These are phyloP conservation scores for Yarrowia sp. DNA, from an alignment of 805 yeast species.

Conservation along the genomic window DNA sequence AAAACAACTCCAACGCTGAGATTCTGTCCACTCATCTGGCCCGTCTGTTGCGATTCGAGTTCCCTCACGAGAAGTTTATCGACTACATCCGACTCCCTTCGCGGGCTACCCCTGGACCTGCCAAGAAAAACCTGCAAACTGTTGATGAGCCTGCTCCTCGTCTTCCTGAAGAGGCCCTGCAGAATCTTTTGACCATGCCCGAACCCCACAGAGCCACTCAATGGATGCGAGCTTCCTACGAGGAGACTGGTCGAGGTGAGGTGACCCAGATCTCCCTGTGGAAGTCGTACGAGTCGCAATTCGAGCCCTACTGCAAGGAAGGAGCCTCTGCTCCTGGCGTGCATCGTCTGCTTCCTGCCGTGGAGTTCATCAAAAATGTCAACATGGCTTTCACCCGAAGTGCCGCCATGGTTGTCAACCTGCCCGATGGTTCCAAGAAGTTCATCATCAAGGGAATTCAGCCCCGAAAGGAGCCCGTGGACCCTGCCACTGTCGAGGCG, in stretches of 20 bases:
- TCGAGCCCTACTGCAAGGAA: conserved; percentile 63
- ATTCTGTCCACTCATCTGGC: conserved; percentile 67
- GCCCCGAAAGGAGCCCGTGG: conserved; percentile 64
- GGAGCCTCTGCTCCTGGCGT: conserved; percentile 55
- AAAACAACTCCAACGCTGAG: conserved; percentile 55
- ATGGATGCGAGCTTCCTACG: conserved; percentile 93
- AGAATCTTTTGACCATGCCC: conserved; percentile 66
- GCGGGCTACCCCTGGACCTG: conserved; percentile 69
- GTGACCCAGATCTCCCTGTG: conserved; percentile 95
- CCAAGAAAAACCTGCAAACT: conserved; percentile 52
- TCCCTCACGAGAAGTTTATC: conserved; percentile 44
- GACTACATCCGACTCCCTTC: conserved; percentile 52
- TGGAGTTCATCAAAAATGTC: conserved; percentile 94
- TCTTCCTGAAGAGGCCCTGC: conserved; percentile 61
- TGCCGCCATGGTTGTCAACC: conserved; percentile 87
- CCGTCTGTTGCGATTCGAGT: conserved; percentile 59
- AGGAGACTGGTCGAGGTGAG: conserved; percentile 76
- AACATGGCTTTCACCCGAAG: conserved; percentile 86
- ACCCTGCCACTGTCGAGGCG: conserved; percentile 43
- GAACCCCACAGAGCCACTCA: conserved; percentile 93
- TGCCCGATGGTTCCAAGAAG: conserved; percentile 69
- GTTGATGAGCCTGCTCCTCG: conserved; percentile 52
- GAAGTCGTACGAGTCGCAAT: conserved; percentile 92
- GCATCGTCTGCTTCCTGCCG: conserved; percentile 82
- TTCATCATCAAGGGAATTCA: conserved; percentile 94